Conservation (phyloP, 352 stramenopile genomes). For the Phytopythium oedochilum region DNA sequence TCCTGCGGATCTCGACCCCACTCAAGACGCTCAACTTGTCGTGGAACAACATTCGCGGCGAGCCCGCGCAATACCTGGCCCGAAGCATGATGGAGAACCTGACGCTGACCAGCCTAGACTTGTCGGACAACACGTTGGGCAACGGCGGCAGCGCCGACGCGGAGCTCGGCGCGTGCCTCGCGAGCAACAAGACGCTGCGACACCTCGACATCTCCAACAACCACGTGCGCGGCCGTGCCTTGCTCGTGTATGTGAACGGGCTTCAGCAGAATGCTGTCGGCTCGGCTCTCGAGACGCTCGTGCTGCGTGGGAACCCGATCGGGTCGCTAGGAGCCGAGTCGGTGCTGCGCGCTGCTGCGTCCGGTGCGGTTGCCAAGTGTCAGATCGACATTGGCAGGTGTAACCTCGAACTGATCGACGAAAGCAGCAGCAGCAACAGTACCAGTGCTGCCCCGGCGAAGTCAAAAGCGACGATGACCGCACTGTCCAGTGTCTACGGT, state of each 20-base stretch:
- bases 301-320: conserved; percentile 67
- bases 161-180: conserved; percentile 53
- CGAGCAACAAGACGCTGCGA: conserved; percentile 59
- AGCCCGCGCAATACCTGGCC: conserved; percentile 55
- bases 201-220: conserved; percentile 66
- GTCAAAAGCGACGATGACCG: background rate
- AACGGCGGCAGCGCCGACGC: conserved; percentile 63
- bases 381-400: conserved; percentile 60
- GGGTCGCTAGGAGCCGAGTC: conserved; percentile 52
- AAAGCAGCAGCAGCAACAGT: background rate
- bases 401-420: conserved; percentile 59
- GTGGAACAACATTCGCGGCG: conserved; percentile 73
- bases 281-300: conserved; percentile 35
- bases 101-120: conserved; percentile 50
- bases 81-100: conserved; percentile 72
- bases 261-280: conserved; percentile 41
- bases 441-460: background rate
- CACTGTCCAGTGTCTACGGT: background rate
- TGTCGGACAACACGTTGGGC: conserved; percentile 72
- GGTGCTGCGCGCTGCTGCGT: conserved; percentile 46
- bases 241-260: conserved; percentile 57
- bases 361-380: conserved; percentile 39
- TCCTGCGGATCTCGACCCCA: conserved; percentile 57
- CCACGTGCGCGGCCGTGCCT: conserved; percentile 52
- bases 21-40: conserved; percentile 57